These are phyloP conservation scores for Macrotyloma uniflorum DNA, from an alignment of 306 rosid genomes.

Conservation along the genomic window DNA sequence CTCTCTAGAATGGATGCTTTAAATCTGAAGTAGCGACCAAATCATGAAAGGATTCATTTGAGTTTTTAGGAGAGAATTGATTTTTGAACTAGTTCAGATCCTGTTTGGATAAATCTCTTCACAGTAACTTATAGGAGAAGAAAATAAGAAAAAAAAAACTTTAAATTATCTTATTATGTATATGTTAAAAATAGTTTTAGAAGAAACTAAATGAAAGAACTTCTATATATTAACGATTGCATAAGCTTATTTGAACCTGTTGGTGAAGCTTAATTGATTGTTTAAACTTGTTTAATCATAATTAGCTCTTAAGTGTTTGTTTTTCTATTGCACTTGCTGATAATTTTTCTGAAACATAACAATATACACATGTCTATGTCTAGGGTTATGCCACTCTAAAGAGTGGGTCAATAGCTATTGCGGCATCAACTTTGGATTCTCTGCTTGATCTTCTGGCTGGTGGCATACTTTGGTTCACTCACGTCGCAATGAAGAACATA, in stretches of 20 bases:
- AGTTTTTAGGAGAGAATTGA: too few relatives aligned
- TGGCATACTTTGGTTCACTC: conserved; percentile 95
- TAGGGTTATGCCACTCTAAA: conserved; percentile 70
- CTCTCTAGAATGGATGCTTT: neutral
- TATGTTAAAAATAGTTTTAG: too few relatives aligned
- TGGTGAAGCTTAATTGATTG: neutral
- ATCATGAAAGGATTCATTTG: neutral
- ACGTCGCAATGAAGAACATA: conserved; percentile 77
- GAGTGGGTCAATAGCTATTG: conserved; percentile 83
- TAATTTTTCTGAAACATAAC: conserved; percentile 11
- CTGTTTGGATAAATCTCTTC: too few relatives aligned
- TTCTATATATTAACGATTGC: too few relatives aligned
- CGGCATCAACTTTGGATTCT: conserved; percentile 83
- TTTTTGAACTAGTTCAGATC: too few relatives aligned
- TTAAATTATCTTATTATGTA: too few relatives aligned
- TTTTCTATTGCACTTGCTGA: neutral
- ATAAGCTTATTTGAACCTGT: neutral
- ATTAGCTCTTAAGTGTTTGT: conserved; percentile 10
- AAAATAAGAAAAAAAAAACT: too few relatives aligned
- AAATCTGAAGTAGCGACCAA: neutral
- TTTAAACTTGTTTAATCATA: conserved; percentile 10
- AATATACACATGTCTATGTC: neutral
- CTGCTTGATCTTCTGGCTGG: conserved; percentile 92
- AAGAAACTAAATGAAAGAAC: too few relatives aligned
- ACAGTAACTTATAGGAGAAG: too few relatives aligned